phyloP scores from a whole-genome alignment of 352 stramenopile genomes.

The Achlya hypogyna region DNA sequence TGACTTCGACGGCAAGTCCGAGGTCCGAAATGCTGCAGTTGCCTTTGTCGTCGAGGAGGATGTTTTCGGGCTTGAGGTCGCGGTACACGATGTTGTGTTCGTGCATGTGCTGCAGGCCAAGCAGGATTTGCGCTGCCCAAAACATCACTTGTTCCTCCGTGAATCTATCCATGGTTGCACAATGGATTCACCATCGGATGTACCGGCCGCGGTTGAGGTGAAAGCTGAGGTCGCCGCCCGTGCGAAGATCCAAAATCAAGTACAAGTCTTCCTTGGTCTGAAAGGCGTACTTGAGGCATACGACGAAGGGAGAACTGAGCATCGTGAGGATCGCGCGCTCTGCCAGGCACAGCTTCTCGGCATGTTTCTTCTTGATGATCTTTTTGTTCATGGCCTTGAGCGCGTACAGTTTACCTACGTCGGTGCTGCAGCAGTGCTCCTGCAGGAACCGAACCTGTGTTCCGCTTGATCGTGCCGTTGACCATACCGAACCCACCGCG shows the following conservation, averaged over 20 bases:
- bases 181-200: neutral
- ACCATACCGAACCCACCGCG: slow-evolving; percentile 95
- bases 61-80: slow-evolving; percentile 80
- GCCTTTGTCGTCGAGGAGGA: slow-evolving; percentile 90
- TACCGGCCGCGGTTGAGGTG: slow-evolving; percentile 30
- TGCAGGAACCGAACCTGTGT: slow-evolving; percentile 33
- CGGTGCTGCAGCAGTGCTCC: slow-evolving; percentile 21
- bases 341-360: slow-evolving; percentile 53
- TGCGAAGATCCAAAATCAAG: slow-evolving; percentile 89
- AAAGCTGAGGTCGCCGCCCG: slow-evolving; percentile 70
- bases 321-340: slow-evolving; percentile 68
- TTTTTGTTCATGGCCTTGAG: slow-evolving; percentile 93
- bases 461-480: slow-evolving; percentile 94
- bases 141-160: slow-evolving; percentile 64
- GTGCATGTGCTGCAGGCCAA: slow-evolving; percentile 74
- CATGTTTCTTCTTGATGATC: slow-evolving; percentile 91
- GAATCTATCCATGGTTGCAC: slow-evolving; percentile 52
- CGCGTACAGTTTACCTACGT: slow-evolving; percentile 83
- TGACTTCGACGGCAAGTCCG: slow-evolving; percentile 92
- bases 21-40: slow-evolving; percentile 95
- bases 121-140: slow-evolving; percentile 78
- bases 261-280: slow-evolving; percentile 79
- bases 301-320: slow-evolving; percentile 80
- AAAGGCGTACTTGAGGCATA: slow-evolving; percentile 90
- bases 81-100: slow-evolving; percentile 55